phyloP scores from a whole-genome alignment of 768 basidiomycete genomes.

The Pleurotus salmoneostramineus region DNA sequence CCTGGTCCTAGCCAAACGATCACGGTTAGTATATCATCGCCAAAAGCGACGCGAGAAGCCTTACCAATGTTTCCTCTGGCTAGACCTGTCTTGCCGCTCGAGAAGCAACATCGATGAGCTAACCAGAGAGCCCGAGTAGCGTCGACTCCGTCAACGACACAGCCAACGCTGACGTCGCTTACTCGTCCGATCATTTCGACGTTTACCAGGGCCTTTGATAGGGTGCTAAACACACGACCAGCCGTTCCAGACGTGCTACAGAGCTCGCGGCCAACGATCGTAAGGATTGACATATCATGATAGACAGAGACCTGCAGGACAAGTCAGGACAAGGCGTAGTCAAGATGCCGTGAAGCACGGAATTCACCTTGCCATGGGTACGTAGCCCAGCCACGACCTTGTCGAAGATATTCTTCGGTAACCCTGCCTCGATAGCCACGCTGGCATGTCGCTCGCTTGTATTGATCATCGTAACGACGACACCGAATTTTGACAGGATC shows the following conservation, averaged over 20 bases:
- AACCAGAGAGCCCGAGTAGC: slow-evolving; percentile 3
- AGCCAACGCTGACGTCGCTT: slow-evolving; percentile 2
- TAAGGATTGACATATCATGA: slow-evolving; percentile 6
- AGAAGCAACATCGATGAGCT: slow-evolving; percentile 5
- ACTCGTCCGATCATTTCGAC: slow-evolving; percentile 5
- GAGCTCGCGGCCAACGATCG: background rate
- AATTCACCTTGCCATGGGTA: background rate
- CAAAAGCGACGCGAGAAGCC: background rate
- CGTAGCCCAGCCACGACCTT: background rate
- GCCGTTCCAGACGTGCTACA: background rate
- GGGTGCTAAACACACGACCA: background rate
- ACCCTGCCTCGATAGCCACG: slow-evolving; percentile 1
- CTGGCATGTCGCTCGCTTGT: slow-evolving; percentile 5
- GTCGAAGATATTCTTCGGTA: background rate
- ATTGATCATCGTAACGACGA: slow-evolving; percentile 1
- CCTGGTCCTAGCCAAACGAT: no score
- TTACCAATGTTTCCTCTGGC: background rate
- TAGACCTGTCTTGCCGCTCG: background rate
- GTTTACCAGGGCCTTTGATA: background rate
- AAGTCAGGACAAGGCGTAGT: background rate
- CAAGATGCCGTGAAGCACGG: background rate
- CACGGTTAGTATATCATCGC: no score
- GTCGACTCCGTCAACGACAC: slow-evolving; percentile 3
- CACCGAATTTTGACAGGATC: background rate
- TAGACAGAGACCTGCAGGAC: background rate